Evolutionary conservation across 257 asterid species (phyloP).

Genomic region (Thymus quinquecostatus): DNA sequence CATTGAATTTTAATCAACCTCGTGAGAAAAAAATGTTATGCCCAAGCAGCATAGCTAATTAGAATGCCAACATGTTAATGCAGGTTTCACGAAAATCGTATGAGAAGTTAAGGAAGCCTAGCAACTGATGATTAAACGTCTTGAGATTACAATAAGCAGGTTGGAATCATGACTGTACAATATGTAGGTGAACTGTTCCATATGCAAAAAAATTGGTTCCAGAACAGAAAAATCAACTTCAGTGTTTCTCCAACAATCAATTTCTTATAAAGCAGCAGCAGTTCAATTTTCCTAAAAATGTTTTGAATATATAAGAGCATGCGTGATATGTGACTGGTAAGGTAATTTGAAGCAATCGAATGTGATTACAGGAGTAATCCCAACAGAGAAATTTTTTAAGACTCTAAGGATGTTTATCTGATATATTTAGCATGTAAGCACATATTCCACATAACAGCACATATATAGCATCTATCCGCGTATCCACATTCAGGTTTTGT

Average conservation of each 20-base stretch:
- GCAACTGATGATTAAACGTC: constrained; percentile 22
- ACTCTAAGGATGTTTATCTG: background rate
- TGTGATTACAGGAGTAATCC: background rate
- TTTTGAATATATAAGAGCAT: constrained; percentile 4
- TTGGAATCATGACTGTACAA: constrained; percentile 9
- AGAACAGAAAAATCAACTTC: background rate
- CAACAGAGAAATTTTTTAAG: background rate
- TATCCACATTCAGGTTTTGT: too few species aligned
- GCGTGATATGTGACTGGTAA: constrained; percentile 4
- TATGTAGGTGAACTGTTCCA: constrained; percentile 1
- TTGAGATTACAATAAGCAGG: constrained; percentile 24
- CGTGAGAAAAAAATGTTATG: too few species aligned
- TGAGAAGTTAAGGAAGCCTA: constrained; percentile 50
- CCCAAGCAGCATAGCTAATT: constrained; percentile 18
- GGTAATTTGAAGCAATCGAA: background rate
- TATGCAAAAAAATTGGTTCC: background rate
- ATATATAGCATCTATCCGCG: too few species aligned
- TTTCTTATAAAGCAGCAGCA: constrained; percentile 8
- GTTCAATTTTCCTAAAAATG: background rate
- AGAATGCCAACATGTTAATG: constrained; percentile 18
- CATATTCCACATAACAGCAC: background rate
- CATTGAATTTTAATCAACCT: too few species aligned
- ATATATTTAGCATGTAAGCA: background rate
- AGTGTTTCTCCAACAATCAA: constrained; percentile 8
- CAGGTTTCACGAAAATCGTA: constrained; percentile 55